Base-by-base conservation (phyloP, 805 yeast species). In the Hemisphaericaspora nanyangensis region DNA sequence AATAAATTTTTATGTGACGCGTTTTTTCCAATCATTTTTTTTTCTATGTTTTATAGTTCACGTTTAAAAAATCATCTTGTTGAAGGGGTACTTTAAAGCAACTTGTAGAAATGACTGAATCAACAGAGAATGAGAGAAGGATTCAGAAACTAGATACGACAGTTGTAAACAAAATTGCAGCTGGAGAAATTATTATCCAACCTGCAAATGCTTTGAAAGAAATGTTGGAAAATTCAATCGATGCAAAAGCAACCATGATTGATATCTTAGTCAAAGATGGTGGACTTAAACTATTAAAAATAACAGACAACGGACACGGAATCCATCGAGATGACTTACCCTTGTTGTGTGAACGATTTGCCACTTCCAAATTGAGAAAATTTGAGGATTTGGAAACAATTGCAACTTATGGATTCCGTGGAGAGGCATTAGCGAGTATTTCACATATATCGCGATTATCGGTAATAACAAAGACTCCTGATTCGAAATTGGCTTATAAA, bases 131-230 rank as follows among this genome's bases (percentile, higher is more conserved):
- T 22, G 26, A 22, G 26, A 26, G 28, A 33, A 38, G 29, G 30
- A 51, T 51, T 5, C 40, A 35, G 17, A 42, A 76, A 13, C 72
- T 91, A 17, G 93, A 83, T 32, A 65, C 65, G 12, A 58, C 77
- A 2, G 97, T 90, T 16, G 85, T 93, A 35, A 90, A 89, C 58
- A 77, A 82, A 45, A 93, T 93, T 19, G 99, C 99, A 0, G 99
- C 99, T 1, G 99, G 99, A 0, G 98, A 93, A 63, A 87, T 93
- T 61, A 86, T 93, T 41, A 76, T 90, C 19, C 91, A 90, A 4
- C 98, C 99, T 0, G 85, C 91, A 5, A 93, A 91, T 57, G 99
- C 99, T 0, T 65, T 93, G 30, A 93, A 93, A 56, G 99, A 93
- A 58, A 67, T 93, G 66, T 65, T 93, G 44, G 99, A 93, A 63